Evolutionary conservation across 257 asterid genomes (phyloP).

Genomic region (Solanum phureja): DNA sequence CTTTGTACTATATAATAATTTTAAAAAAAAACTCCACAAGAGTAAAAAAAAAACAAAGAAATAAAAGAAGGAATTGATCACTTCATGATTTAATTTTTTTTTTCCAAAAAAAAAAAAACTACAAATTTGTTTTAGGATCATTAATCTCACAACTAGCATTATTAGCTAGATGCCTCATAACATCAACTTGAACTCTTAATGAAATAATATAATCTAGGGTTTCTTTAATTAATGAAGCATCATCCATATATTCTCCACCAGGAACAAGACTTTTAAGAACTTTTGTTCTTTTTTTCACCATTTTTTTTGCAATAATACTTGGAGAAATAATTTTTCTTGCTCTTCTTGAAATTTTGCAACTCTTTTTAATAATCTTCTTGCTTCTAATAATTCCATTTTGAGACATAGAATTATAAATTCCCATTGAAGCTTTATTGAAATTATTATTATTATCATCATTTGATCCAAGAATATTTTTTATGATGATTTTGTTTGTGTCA

Average conservation of each 20-base stretch:
- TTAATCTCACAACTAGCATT: conserved; percentile 11
- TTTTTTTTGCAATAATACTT: conserved; percentile 23
- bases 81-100: neutral
- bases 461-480: conserved; percentile 25
- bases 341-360: conserved; percentile 7
- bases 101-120: neutral
- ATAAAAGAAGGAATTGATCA: neutral
- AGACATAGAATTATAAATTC: conserved; percentile 7
- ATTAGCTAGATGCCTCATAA: conserved; percentile 60
- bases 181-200: conserved; percentile 67
- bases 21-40: neutral
- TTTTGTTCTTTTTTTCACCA: conserved; percentile 47
- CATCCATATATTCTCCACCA: conserved; percentile 67
- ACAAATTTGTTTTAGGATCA: neutral
- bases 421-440: neutral
- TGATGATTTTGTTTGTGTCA: conserved; percentile 9
- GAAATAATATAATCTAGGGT: conserved; percentile 83
- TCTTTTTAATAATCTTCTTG: conserved; percentile 34
- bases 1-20: neutral
- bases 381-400: conserved; percentile 14
- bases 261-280: conserved; percentile 74
- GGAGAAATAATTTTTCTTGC: conserved; percentile 9
- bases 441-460: neutral
- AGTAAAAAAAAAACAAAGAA: neutral
- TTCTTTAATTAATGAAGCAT: conserved; percentile 48